A percentile compares a stretch with the other conserved stretches of the same genome.
These are phyloP conservation scores for Candida arabinofermentans DNA, from an alignment of 805 yeast species.

Conservation along the genomic window DNA sequence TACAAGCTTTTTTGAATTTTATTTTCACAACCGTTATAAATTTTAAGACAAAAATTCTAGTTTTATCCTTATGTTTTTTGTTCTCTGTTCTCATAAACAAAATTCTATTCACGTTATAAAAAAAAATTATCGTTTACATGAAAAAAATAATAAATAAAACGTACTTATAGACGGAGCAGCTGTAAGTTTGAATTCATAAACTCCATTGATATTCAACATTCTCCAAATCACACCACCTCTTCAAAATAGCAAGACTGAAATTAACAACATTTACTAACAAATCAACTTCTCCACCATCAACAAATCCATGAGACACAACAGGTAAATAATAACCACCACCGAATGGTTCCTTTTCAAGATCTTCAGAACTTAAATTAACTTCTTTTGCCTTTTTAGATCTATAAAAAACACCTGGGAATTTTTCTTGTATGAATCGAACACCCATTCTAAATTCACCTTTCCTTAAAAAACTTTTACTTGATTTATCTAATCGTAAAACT, in stretches of 20 bases:
- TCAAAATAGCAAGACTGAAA: constrained; percentile 20
- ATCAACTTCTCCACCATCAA: background rate
- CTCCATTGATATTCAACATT: constrained; percentile 15
- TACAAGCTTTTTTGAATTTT: too few species aligned
- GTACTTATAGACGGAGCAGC: too few species aligned
- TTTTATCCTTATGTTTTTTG: too few species aligned
- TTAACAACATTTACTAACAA: constrained; percentile 16
- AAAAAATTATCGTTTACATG: too few species aligned
- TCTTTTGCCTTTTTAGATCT: background rate
- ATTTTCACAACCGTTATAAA: too few species aligned
- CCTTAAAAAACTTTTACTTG: constrained; percentile 7
- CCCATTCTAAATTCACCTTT: constrained; percentile 17
- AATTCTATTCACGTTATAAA: too few species aligned
- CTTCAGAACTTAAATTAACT: background rate
- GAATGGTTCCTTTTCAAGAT: background rate
- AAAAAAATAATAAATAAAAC: too few species aligned
- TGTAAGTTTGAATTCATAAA: background rate
- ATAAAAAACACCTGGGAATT: constrained; percentile 13
- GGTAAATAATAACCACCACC: background rate
- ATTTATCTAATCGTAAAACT: constrained; percentile 12
- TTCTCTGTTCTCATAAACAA: too few species aligned
- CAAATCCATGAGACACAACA: background rate
- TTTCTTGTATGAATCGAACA: constrained; percentile 7
- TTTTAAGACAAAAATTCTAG: too few species aligned
- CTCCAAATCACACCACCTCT: constrained; percentile 16